A percentile compares a stretch with the other conserved stretches of the same genome.
These are phyloP conservation scores for Moesziomyces parantarcticus DNA, from an alignment of 1,284 basidiomycete genomes.

Conservation along the genomic window DNA sequence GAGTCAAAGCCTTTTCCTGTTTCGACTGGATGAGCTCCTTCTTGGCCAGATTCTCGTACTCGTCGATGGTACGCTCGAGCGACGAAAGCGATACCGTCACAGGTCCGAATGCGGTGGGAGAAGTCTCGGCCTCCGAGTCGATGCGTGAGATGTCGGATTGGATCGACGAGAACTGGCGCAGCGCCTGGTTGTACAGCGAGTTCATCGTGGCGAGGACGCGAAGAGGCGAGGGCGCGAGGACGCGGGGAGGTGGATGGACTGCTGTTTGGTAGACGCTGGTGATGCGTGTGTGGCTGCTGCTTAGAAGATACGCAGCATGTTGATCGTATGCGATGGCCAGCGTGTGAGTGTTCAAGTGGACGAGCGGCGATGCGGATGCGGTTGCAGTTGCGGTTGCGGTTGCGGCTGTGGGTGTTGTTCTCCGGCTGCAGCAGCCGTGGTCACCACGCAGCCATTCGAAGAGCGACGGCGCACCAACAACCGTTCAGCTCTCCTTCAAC, in stretches of 20 bases:
- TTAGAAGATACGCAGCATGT: not conserved
- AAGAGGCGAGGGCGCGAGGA: no score
- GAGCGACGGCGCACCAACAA: no score
- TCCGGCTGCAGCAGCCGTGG: not conserved
- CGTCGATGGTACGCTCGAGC: slow-evolving; percentile 63
- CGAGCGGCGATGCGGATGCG: not conserved
- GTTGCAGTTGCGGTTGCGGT: slow-evolving; percentile 1
- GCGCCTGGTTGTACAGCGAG: slow-evolving; percentile 65
- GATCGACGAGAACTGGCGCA: slow-evolving; percentile 64
- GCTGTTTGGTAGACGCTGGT: not conserved
- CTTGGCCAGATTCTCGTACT: slow-evolving; percentile 66
- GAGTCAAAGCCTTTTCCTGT: slow-evolving; percentile 62
- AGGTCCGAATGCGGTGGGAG: slow-evolving; percentile 46
- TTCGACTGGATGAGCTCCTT: slow-evolving; percentile 64
- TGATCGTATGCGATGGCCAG: not conserved
- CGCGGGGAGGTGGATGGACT: not conserved
- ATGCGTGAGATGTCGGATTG: slow-evolving; percentile 61
- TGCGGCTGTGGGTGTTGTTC: slow-evolving; percentile 14
- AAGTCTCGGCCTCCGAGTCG: slow-evolving; percentile 34
- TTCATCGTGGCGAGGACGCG: slow-evolving; percentile 51
- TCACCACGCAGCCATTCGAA: not conserved
- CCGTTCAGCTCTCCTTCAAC: no score
- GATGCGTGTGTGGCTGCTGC: not conserved
- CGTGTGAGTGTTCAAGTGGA: not conserved
- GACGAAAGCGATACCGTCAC: slow-evolving; percentile 59